Evolutionary conservation across 2,329 filamentous ascomycete genomes (phyloP).

Genomic region (Penicillium frequentans): DNA sequence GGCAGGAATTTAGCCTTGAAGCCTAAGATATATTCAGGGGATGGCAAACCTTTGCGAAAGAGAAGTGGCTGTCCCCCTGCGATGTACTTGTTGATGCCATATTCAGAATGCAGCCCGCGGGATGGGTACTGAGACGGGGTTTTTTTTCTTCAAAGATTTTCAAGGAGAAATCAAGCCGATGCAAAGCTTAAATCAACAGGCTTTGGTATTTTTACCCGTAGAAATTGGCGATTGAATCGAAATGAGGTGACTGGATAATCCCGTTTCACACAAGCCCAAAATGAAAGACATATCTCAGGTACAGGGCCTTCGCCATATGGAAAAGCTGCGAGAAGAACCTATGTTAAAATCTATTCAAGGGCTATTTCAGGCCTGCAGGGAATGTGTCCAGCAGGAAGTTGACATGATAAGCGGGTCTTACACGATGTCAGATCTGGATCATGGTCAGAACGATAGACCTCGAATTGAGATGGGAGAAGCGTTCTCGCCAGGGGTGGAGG

Average conservation of each 20-base stretch:
- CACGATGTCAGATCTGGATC: conserved; percentile 28
- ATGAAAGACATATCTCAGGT: conserved; percentile 47
- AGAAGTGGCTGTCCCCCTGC: conserved; percentile 48
- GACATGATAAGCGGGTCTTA: conserved; percentile 15
- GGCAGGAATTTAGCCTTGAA: neutral
- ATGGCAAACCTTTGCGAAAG: conserved; percentile 71
- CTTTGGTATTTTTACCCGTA: conserved; percentile 23
- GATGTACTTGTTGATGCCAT: conserved; percentile 36
- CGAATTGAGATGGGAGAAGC: conserved; percentile 10
- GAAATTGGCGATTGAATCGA: conserved; percentile 33
- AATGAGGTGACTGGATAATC: conserved; percentile 40
- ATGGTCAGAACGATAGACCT: conserved; percentile 21
- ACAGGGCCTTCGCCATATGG: conserved; percentile 43
- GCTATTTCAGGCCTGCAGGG: neutral
- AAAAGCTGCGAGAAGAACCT: conserved; percentile 28
- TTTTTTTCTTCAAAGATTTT: conserved; percentile 14
- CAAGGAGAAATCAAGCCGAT: conserved; percentile 19
- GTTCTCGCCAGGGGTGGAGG: neutral
- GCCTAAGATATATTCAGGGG: neutral
- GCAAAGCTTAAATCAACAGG: conserved; percentile 21
- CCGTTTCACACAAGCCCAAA: conserved; percentile 45
- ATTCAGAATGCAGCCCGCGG: conserved; percentile 15
- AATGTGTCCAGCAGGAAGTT: neutral
- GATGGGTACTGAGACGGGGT: conserved; percentile 14
- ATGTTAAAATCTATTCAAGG: conserved; percentile 16